Evolutionary conservation across 2,329 filamentous ascomycete genomes (phyloP).

Genomic region (Akanthomyces muscarius): DNA sequence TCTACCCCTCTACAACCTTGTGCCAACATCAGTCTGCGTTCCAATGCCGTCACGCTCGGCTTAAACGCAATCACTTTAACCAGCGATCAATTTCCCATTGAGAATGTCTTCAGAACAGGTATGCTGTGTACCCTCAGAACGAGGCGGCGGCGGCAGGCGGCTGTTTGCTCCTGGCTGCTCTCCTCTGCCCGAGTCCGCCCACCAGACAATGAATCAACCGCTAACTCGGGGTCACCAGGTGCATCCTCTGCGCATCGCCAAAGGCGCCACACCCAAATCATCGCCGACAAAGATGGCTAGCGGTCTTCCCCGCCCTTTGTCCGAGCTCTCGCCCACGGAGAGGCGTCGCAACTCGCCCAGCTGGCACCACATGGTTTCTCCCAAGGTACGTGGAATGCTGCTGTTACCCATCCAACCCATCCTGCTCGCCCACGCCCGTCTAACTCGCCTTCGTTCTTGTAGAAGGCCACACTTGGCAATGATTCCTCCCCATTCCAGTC

Average conservation of each 20-base stretch:
- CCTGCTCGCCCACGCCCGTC: slow-evolving; percentile 5
- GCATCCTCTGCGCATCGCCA: slow-evolving; percentile 76
- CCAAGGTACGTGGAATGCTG: slow-evolving; percentile 32
- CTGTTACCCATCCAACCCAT: slow-evolving; percentile 8
- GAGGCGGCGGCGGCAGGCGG: not conserved
- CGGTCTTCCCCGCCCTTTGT: slow-evolving; percentile 68
- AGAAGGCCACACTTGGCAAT: slow-evolving; percentile 66
- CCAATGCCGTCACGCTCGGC: slow-evolving; percentile 30
- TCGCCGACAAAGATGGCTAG: slow-evolving; percentile 62
- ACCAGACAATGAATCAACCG: not conserved
- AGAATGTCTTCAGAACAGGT: slow-evolving; percentile 38
- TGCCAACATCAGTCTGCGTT: slow-evolving; percentile 24
- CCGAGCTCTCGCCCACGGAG: slow-evolving; percentile 83
- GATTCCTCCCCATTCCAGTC: slow-evolving; percentile 83
- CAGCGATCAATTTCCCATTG: slow-evolving; percentile 23
- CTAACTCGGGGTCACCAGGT: slow-evolving; percentile 45
- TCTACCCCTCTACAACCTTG: slow-evolving; percentile 15
- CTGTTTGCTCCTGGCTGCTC: not conserved
- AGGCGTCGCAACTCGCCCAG: slow-evolving; percentile 88
- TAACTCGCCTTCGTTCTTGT: slow-evolving; percentile 15
- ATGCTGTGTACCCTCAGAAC: slow-evolving; percentile 23
- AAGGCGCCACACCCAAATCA: slow-evolving; percentile 50
- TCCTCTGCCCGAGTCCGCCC: not conserved
- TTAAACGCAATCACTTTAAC: slow-evolving; percentile 22
- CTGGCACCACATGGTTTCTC: slow-evolving; percentile 54